A percentile compares a stretch with the other conserved stretches of the same genome.
phyloP scores from a whole-genome alignment of 441 rosid species.

The Adansonia gregorii region DNA sequence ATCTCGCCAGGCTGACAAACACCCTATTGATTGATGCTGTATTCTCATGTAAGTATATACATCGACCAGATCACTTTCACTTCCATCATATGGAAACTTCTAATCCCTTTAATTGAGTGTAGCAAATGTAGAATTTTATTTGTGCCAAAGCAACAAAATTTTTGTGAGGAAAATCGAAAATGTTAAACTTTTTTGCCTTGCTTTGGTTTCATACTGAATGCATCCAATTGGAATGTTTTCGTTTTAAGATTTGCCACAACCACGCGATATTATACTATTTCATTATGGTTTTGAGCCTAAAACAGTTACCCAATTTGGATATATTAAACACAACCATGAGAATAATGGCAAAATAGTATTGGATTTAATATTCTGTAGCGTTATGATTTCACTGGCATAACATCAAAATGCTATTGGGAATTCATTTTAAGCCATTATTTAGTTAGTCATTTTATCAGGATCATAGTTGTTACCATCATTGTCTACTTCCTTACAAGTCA shows the following conservation, averaged over 20 bases:
- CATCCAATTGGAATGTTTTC: slow-evolving; percentile 16
- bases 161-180: neutral
- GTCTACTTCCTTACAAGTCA: no score
- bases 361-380: neutral
- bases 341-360: neutral
- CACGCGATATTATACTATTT: neutral
- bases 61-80: neutral
- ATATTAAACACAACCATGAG: neutral
- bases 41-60: slow-evolving; percentile 36
- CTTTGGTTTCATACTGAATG: slow-evolving; percentile 2
- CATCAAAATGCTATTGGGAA: neutral
- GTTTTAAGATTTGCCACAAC: slow-evolving; percentile 14
- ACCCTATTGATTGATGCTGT: slow-evolving; percentile 72
- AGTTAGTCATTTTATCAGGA: neutral
- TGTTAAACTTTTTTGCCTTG: neutral
- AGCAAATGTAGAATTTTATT: no score
- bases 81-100: neutral
- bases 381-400: neutral
- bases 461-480: neutral
- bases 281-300: neutral
- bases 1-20: slow-evolving; percentile 94
- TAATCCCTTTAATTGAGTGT: neutral
- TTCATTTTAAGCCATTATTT: neutral
- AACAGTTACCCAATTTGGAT: neutral
- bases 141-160: neutral